Evolutionary conservation across 257 asterid species (phyloP).

Genomic region (Haberlea rhodopensis): DNA sequence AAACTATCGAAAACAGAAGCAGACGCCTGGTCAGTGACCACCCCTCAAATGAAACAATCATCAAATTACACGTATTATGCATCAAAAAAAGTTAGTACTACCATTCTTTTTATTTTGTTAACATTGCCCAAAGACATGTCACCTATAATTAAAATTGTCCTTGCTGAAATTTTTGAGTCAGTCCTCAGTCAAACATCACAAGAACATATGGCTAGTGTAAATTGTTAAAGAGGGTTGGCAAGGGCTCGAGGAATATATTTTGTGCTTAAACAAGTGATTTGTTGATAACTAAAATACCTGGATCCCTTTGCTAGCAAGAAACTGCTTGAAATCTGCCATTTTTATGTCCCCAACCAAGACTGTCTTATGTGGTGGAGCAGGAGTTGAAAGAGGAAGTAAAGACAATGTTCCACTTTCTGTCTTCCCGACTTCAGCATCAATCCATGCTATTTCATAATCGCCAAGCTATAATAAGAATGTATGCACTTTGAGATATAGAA

Average conservation of each 20-base stretch:
- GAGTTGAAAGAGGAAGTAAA: slow-evolving; percentile 68
- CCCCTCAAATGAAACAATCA: not conserved
- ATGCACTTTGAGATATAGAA: slow-evolving; percentile 16
- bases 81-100: too few relatives aligned
- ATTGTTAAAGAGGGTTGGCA: not conserved
- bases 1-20: not conserved
- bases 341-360: slow-evolving; percentile 94
- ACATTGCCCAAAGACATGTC: too few relatives aligned
- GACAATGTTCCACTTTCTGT: slow-evolving; percentile 66
- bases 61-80: not conserved
- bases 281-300: slow-evolving; percentile 45
- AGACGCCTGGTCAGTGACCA: not conserved
- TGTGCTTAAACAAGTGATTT: not conserved
- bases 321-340: slow-evolving; percentile 98
- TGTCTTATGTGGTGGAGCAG: slow-evolving; percentile 80
- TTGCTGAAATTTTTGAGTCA: not conserved
- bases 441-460: slow-evolving; percentile 94
- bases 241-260: not conserved
- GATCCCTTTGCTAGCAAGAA: slow-evolving; percentile 84
- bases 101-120: too few relatives aligned
- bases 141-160: too few relatives aligned
- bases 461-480: slow-evolving; percentile 62
- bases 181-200: not conserved
- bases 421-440: slow-evolving; percentile 91
- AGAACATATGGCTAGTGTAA: slow-evolving; percentile 10